These are phyloP conservation scores for Sporothrix globosa DNA, from an alignment of 2,329 filamentous ascomycete species.

Conservation along the genomic window DNA sequence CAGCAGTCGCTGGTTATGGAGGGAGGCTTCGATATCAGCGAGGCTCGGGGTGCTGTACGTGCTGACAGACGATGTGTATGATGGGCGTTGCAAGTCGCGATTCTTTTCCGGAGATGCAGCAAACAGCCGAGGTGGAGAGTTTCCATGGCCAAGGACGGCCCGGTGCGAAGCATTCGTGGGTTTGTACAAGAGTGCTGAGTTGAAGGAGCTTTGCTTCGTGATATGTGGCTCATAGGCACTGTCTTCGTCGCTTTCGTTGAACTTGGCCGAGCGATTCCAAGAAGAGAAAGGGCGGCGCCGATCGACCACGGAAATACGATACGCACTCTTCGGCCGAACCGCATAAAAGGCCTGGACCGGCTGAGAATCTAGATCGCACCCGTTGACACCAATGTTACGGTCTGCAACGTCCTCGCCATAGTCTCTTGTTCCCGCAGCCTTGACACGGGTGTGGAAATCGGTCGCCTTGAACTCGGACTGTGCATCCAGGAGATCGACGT, in stretches of 20 bases:
- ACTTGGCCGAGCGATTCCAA: neutral
- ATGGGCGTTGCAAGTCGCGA: neutral
- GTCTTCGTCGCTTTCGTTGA: conserved; percentile 12
- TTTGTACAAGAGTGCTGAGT: conserved; percentile 33
- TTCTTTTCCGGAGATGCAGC: neutral
- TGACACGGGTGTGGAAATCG: conserved; percentile 54
- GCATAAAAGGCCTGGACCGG: conserved; percentile 47
- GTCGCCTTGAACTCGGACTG: conserved; percentile 55
- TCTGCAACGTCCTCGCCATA: conserved; percentile 70
- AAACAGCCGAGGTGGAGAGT: neutral
- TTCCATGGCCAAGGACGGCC: neutral
- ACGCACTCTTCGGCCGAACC: conserved; percentile 5
- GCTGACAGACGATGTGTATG: neutral
- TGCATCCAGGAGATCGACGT: conserved; percentile 62
- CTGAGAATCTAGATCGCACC: conserved; percentile 42
- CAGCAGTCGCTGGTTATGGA: neutral
- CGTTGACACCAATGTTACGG: conserved; percentile 55
- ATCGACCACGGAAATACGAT: neutral
- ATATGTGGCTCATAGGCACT: conserved; percentile 30
- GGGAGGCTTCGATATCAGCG: conserved; percentile 8
- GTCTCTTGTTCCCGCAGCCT: conserved; percentile 55
- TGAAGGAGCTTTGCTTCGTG: conserved; percentile 33
- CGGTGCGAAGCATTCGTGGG: conserved; percentile 36
- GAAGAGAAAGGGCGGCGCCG: conserved; percentile 25
- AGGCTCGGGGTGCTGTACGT: conserved; percentile 4